phyloP scores from a whole-genome alignment of 768 basidiomycete species.

The Tulasnella sp. region DNA sequence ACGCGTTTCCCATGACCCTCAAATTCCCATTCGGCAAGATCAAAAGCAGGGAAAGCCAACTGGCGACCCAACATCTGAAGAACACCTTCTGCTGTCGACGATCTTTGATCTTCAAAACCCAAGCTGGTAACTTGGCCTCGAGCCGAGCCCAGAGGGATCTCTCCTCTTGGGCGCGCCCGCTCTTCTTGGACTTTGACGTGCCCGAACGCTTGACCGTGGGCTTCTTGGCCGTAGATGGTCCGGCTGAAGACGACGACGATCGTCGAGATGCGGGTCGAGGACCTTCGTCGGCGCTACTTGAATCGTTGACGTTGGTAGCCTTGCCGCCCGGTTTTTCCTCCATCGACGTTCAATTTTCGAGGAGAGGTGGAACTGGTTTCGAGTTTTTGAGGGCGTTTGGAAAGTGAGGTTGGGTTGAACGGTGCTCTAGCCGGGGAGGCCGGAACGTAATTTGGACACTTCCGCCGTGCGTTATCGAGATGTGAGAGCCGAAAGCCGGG shows the following conservation, averaged over 20 bases:
- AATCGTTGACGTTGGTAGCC: not conserved
- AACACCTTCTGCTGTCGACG: conserved; percentile 14
- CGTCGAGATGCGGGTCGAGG: not conserved
- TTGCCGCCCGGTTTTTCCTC: not conserved
- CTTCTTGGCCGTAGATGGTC: not conserved
- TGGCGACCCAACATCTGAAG: conserved; percentile 20
- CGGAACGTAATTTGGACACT: not conserved
- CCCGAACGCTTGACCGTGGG: not conserved
- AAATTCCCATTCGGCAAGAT: conserved; percentile 10
- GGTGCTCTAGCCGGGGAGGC: not conserved
- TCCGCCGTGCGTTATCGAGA: not conserved
- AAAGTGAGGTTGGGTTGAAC: too few relatives aligned
- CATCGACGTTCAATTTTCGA: not conserved
- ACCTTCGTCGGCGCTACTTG: not conserved
- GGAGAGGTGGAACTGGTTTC: not conserved
- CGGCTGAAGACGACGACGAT: not conserved
- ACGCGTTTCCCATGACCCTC: conserved; percentile 14
- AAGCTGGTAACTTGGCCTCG: not conserved
- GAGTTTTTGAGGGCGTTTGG: not conserved
- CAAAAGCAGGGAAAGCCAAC: conserved; percentile 5
- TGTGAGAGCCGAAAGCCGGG: not conserved
- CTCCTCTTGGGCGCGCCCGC: not conserved
- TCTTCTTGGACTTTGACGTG: conserved; percentile 1
- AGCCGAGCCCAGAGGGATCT: not conserved
- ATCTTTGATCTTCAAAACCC: conserved; percentile 15